phyloP scores from a whole-genome alignment of 169 alveolate genomes.

The Perkinsus olseni region DNA sequence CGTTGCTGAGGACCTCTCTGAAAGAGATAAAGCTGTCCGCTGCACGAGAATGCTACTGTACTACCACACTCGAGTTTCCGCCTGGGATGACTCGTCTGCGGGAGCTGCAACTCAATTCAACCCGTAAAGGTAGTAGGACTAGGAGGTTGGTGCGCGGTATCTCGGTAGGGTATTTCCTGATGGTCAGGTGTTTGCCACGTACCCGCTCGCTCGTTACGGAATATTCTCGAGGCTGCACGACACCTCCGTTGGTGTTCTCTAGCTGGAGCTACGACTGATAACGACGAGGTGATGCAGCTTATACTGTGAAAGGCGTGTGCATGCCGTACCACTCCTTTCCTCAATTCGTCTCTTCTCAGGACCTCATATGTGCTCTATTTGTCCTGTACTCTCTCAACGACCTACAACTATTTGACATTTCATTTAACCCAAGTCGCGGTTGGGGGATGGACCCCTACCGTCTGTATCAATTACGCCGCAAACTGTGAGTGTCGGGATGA shows the following conservation, averaged over 20 bases:
- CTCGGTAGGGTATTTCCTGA: too few relatives aligned
- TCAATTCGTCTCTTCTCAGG: neutral
- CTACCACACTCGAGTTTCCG: neutral
- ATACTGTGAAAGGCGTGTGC: neutral
- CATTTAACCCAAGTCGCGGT: neutral
- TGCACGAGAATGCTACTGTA: neutral
- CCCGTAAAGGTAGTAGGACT: neutral
- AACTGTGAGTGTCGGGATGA: neutral
- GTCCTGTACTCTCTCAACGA: neutral
- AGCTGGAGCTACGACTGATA: neutral
- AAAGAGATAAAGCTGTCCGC: neutral
- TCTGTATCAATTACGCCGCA: neutral
- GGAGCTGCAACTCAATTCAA: neutral
- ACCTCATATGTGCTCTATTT: neutral
- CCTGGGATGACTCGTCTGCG: neutral
- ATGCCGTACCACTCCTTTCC: too few relatives aligned
- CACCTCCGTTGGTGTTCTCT: neutral
- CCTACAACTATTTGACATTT: neutral
- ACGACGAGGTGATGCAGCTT: neutral
- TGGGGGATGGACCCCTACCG: conserved; percentile 1
- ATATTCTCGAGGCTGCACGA: neutral
- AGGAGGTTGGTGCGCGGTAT: too few relatives aligned
- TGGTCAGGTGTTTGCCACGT: neutral
- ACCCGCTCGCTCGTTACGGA: neutral
- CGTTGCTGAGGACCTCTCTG: neutral